phyloP scores from a whole-genome alignment of 306 rosid species.

The Pachyrhizus erosus region DNA sequence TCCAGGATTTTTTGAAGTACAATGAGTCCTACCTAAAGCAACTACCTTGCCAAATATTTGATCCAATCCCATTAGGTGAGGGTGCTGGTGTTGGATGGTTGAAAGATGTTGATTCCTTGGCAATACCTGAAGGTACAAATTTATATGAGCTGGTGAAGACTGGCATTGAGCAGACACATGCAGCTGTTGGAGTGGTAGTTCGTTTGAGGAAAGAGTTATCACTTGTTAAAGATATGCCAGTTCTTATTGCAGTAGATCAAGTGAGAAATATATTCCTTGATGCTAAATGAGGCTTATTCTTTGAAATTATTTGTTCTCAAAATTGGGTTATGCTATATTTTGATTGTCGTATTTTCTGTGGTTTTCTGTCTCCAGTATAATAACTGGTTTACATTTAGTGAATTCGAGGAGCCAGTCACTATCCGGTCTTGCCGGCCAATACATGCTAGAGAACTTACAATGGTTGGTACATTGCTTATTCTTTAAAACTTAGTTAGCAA shows the following conservation, averaged over 20 bases:
- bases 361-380: constrained; percentile 71
- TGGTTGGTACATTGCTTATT: constrained; percentile 58
- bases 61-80: constrained; percentile 88
- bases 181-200: constrained; percentile 92
- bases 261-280: constrained; percentile 57
- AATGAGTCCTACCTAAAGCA: constrained; percentile 71
- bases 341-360: constrained; percentile 34
- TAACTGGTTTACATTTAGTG: constrained; percentile 97
- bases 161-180: constrained; percentile 91
- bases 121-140: constrained; percentile 79
- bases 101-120: constrained; percentile 86
- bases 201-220: constrained; percentile 93
- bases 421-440: constrained; percentile 82
- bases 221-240: constrained; percentile 88
- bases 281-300: constrained; percentile 13
- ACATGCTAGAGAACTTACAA: constrained; percentile 87
- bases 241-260: constrained; percentile 94
- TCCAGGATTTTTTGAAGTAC: constrained; percentile 89
- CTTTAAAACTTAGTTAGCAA: constrained; percentile 12
- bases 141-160: constrained; percentile 79
- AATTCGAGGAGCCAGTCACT: constrained; percentile 82
- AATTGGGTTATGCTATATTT: constrained; percentile 28
- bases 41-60: constrained; percentile 71
- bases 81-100: constrained; percentile 96
- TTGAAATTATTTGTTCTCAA: constrained; percentile 15